Evolutionary conservation across 83 land plant genomes (phyloP).

Genomic region (Picea mariana): DNA sequence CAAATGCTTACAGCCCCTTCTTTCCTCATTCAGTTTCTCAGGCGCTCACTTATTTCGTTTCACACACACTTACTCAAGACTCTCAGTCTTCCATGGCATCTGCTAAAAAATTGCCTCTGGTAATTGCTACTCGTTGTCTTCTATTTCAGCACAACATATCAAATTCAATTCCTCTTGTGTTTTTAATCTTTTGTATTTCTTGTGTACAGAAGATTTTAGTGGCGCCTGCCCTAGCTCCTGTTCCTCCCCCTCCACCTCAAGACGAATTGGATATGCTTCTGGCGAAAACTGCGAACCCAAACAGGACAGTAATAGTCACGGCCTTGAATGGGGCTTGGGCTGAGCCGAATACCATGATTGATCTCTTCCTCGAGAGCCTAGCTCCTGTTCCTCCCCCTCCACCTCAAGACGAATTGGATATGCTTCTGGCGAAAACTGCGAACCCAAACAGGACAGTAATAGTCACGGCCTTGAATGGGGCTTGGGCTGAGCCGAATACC

Average conservation of each 20-base stretch:
- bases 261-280: conserved; percentile 11
- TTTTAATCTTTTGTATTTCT: background rate
- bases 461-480: conserved; percentile 20
- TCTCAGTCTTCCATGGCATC: too few relatives aligned
- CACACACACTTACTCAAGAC: background rate
- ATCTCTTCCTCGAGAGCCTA: too few relatives aligned
- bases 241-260: background rate
- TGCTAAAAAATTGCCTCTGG: too few relatives aligned
- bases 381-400: background rate
- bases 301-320: conserved; percentile 28
- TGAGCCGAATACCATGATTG: conserved; percentile 32
- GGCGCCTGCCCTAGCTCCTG: background rate
- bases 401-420: conserved; percentile 2
- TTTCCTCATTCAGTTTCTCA: background rate
- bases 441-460: conserved; percentile 24
- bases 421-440: conserved; percentile 11
- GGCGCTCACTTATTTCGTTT: background rate
- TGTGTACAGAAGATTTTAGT: too few relatives aligned
- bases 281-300: conserved; percentile 3
- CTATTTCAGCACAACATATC: background rate
- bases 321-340: conserved; percentile 27
- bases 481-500: conserved; percentile 25
- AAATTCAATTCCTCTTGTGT: too few relatives aligned
- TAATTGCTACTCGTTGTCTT: background rate
- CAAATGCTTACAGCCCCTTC: background rate